A percentile compares a stretch with the other conserved stretches of the same genome.
These are phyloP conservation scores for Musa itinerans DNA, from an alignment of 176 grass and related monocot species.

Conservation along the genomic window DNA sequence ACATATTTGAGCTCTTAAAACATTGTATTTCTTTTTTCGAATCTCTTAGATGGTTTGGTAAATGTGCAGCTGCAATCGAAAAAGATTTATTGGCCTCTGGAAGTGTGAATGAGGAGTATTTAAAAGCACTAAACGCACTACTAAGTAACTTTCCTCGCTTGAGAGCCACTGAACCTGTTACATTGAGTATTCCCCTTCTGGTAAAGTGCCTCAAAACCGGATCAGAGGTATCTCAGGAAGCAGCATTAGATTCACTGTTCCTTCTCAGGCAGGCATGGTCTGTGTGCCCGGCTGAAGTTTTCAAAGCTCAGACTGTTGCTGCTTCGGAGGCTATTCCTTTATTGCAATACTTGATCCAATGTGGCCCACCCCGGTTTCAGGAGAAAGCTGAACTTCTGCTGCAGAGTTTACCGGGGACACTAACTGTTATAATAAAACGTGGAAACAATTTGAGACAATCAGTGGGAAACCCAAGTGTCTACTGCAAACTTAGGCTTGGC, in stretches of 20 bases:
- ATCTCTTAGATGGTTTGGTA: neutral
- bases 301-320: slow-evolving; percentile 94
- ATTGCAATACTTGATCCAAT: slow-evolving; percentile 97
- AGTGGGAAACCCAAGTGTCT: slow-evolving; percentile 93
- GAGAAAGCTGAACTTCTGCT: slow-evolving; percentile 91
- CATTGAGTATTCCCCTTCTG: slow-evolving; percentile 85
- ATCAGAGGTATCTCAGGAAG: slow-evolving; percentile 94
- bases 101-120: slow-evolving; percentile 94
- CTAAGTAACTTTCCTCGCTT: slow-evolving; percentile 94
- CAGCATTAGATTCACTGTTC: slow-evolving; percentile 90
- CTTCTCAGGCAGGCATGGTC: slow-evolving; percentile 96
- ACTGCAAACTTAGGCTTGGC: slow-evolving; percentile 96
- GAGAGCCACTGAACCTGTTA: slow-evolving; percentile 90
- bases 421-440: slow-evolving; percentile 94
- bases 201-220: slow-evolving; percentile 95
- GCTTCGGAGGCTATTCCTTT: slow-evolving; percentile 96
- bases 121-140: slow-evolving; percentile 88
- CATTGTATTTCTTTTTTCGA: neutral
- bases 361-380: slow-evolving; percentile 93
- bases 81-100: slow-evolving; percentile 94
- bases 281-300: slow-evolving; percentile 84
- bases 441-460: slow-evolving; percentile 91
- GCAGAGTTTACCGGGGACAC: slow-evolving; percentile 92
- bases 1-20: neutral
- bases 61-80: slow-evolving; percentile 79